These are phyloP conservation scores for Beauveria pseudobassiana DNA, from an alignment of 2,329 filamentous ascomycete genomes.

Conservation along the genomic window DNA sequence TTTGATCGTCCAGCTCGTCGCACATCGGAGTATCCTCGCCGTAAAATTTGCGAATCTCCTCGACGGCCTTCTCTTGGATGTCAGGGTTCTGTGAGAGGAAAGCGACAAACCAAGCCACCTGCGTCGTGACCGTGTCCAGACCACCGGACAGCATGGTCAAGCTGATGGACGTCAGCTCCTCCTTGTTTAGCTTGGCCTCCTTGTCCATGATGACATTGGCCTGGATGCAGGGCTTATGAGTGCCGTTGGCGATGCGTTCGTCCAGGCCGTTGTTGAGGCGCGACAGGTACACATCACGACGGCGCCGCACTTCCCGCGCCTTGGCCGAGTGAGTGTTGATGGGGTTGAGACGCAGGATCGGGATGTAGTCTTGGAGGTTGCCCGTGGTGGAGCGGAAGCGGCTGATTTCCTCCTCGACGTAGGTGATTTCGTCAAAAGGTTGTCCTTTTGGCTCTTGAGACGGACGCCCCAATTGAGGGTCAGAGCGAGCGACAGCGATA, in stretches of 20 bases:
- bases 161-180: slow-evolving; percentile 57
- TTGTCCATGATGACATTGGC: slow-evolving; percentile 58
- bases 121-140: slow-evolving; percentile 58
- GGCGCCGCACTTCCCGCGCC: slow-evolving; percentile 51
- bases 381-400: slow-evolving; percentile 53
- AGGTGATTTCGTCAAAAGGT: slow-evolving; percentile 53
- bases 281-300: slow-evolving; percentile 53
- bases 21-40: slow-evolving; percentile 46
- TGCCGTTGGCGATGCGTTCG: slow-evolving; percentile 52
- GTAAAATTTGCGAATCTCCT: slow-evolving; percentile 49
- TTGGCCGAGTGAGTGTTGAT: slow-evolving; percentile 50
- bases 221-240: slow-evolving; percentile 57
- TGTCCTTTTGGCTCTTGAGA: slow-evolving; percentile 49
- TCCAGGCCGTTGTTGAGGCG: slow-evolving; percentile 51
- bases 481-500: slow-evolving; percentile 53
- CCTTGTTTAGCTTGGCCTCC: slow-evolving; percentile 53
- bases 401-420: slow-evolving; percentile 54
- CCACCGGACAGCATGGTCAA: slow-evolving; percentile 63
- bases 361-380: slow-evolving; percentile 56
- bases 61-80: slow-evolving; percentile 52
- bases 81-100: slow-evolving; percentile 52
- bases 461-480: slow-evolving; percentile 61
- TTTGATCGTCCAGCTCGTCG: slow-evolving; percentile 54
- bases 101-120: slow-evolving; percentile 58
- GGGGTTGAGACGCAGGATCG: slow-evolving; percentile 51